Conservation (phyloP, 192 early-diverging fungal genomes). For the Rhizoclosmatium sp. region DNA sequence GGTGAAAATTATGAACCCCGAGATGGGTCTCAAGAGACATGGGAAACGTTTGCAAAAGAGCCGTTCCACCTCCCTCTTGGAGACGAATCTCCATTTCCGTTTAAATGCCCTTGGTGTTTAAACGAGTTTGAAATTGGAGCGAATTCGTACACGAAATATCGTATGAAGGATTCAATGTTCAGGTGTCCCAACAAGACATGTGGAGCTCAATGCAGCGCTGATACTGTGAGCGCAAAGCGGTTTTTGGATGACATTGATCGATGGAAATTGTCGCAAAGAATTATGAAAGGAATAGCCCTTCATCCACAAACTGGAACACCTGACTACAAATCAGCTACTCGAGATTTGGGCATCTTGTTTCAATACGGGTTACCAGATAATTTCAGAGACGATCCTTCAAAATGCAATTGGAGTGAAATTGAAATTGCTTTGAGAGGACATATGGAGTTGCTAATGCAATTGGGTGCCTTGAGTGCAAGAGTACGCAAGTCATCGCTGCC, state of each 20-base stretch:
- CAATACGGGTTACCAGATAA: background rate
- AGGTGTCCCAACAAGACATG: slow-evolving; percentile 33
- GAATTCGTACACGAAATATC: slow-evolving; percentile 38
- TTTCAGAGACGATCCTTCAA: background rate
- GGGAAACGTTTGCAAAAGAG: slow-evolving; percentile 44
- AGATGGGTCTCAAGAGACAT: slow-evolving; percentile 44
- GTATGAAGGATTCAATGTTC: slow-evolving; percentile 44
- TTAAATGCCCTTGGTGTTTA: slow-evolving; percentile 45
- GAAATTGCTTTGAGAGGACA: background rate
- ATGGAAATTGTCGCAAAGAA: background rate
- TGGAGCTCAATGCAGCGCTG: slow-evolving; percentile 21
- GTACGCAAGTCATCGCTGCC: slow-evolving; percentile 33
- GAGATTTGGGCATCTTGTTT: slow-evolving; percentile 29
- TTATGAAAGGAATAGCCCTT: slow-evolving; percentile 13
- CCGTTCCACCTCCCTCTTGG: slow-evolving; percentile 34
- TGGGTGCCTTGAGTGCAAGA: background rate
- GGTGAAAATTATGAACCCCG: slow-evolving; percentile 49
- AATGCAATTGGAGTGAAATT: background rate
- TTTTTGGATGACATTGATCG: slow-evolving; percentile 37
- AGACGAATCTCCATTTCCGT: slow-evolving; percentile 33
- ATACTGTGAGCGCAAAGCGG: slow-evolving; percentile 36
- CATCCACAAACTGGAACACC: slow-evolving; percentile 25
- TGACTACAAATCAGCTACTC: slow-evolving; percentile 11
- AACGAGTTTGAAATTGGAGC: slow-evolving; percentile 17
- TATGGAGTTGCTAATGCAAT: background rate